Conservation (phyloP, 257 asterid species). For the Plectranthus barbatus region DNA sequence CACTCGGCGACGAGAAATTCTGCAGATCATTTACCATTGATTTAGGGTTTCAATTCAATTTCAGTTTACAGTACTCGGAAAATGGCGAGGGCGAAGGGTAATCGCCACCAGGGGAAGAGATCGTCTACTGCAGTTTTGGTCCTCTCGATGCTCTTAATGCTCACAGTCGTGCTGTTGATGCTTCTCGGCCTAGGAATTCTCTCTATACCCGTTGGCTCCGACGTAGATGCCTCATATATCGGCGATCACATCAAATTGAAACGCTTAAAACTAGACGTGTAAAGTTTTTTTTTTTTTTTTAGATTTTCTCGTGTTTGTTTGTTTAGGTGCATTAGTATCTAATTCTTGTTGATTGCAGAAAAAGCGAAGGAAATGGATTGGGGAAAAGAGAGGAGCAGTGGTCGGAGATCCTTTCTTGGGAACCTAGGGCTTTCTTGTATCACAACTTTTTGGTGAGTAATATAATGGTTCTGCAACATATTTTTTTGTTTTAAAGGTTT, state of each 20-base stretch:
- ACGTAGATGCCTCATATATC: conserved; percentile 25
- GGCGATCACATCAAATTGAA: conserved; percentile 53
- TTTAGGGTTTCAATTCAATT: conserved; percentile 10
- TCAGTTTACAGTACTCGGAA: conserved; percentile 1
- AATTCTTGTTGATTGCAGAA: conserved; percentile 16
- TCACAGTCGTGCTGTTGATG: conserved; percentile 63
- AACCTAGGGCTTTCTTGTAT: conserved; percentile 76
- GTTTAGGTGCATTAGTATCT: background rate
- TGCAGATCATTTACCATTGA: background rate
- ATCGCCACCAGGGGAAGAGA: conserved; percentile 64
- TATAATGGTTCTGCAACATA: background rate
- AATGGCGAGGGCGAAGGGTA: conserved; percentile 54
- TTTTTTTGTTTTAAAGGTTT: background rate
- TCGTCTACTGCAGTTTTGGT: conserved; percentile 56
- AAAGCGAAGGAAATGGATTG: conserved; percentile 42
- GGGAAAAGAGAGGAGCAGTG: conserved; percentile 54
- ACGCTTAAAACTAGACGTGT: conserved; percentile 47
- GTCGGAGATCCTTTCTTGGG: conserved; percentile 79
- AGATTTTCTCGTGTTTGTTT: background rate
- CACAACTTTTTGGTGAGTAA: conserved; percentile 76
- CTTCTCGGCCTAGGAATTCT: conserved; percentile 79
- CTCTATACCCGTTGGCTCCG: conserved; percentile 63
- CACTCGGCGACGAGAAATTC: background rate
- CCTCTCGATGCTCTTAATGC: conserved; percentile 63
- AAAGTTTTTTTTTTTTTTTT: background rate